A percentile compares a stretch with the other conserved stretches of the same genome.
Conservation (phyloP, 352 stramenopile genomes). For the Thalassiosira exigua region DNA sequence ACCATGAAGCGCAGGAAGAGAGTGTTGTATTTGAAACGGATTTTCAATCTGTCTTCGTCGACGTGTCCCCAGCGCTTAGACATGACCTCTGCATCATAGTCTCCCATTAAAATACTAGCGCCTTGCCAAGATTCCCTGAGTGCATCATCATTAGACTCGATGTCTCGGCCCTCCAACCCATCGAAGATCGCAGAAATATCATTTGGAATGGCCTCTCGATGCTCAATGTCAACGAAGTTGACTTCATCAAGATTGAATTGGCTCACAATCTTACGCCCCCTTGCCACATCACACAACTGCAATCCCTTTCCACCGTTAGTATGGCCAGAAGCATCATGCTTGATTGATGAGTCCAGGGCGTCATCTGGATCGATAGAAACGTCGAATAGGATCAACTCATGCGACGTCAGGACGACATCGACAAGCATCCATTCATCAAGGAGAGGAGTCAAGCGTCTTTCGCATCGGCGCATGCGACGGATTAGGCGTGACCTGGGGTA, state of each 20-base stretch:
- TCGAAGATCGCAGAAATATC: no score
- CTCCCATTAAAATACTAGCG: constrained; percentile 4
- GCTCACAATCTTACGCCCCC: constrained; percentile 71
- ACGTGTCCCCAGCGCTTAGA: constrained; percentile 62
- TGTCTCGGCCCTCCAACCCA: constrained; percentile 15
- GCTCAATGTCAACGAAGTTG: constrained; percentile 69
- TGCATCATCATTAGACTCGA: constrained; percentile 29
- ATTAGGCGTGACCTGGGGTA: constrained; percentile 71
- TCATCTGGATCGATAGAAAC: constrained; percentile 2
- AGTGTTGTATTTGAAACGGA: constrained; percentile 59
- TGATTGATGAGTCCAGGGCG: neutral
- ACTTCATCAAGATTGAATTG: constrained; percentile 71
- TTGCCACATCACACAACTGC: constrained; percentile 70
- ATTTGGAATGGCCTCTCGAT: constrained; percentile 39
- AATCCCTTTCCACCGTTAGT: constrained; percentile 77
- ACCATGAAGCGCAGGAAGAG: constrained; percentile 55
- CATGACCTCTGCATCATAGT: constrained; percentile 44
- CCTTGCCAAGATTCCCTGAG: constrained; percentile 55
- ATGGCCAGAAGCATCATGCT: constrained; percentile 11
- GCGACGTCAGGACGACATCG: constrained; percentile 81
- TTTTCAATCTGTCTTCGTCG: constrained; percentile 75
- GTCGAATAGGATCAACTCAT: constrained; percentile 80
- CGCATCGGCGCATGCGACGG: constrained; percentile 79
- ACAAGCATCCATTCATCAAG: constrained; percentile 74
- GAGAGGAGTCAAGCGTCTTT: constrained; percentile 69